Base-by-base conservation (phyloP, 2,329 filamentous ascomycete species). In the Canariomyces notabilis region DNA sequence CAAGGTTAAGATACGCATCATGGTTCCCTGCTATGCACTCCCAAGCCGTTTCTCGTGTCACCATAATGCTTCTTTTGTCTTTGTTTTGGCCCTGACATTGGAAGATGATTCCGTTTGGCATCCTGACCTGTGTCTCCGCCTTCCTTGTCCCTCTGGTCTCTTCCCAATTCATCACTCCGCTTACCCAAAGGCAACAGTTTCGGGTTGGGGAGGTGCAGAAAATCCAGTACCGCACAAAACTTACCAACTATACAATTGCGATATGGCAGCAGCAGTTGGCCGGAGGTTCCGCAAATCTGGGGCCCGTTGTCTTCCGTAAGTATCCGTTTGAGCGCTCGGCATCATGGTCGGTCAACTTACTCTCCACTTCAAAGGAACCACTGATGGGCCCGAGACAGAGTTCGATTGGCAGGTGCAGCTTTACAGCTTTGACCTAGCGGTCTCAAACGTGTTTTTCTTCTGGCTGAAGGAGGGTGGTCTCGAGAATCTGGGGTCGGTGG, bases 201-300 rank as follows among this genome's bases (percentile, higher is more conserved):
- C n/a, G 29, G 7, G n/a, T 52, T 6, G 50, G 44, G 9, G 44
- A 48, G 6, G 16, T 34, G 1, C 22, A 44, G 4, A 41, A 32
- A 16, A 46, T 52, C 16, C 39, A 31, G 6, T 52, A 45, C 44
- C 14, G 37, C 9, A 50, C 50, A 2, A 40, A 22, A 5, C 18
- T 52, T 7, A n/a, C 31, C 14, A 45, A 45, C 12, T 49, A 52
- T 22, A 49, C 47, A 9, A 43, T 52, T 18, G 47, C 44, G 18
- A 6, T 52, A 11, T 50, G 47, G 47, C 50, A 52, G 35, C 34
- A 50, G 18, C 19, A 12, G 14, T n/a, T 26, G 5, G 14, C 38
- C 4, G 38, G 41, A 8, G 29, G 43, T 1, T 33, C 37, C 4
- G 50, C 50, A 3, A 19, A 20, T 7, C 23, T 43, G 8, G 50